phyloP scores from a whole-genome alignment of 768 basidiomycete species.

The Boletus sensibilis region DNA sequence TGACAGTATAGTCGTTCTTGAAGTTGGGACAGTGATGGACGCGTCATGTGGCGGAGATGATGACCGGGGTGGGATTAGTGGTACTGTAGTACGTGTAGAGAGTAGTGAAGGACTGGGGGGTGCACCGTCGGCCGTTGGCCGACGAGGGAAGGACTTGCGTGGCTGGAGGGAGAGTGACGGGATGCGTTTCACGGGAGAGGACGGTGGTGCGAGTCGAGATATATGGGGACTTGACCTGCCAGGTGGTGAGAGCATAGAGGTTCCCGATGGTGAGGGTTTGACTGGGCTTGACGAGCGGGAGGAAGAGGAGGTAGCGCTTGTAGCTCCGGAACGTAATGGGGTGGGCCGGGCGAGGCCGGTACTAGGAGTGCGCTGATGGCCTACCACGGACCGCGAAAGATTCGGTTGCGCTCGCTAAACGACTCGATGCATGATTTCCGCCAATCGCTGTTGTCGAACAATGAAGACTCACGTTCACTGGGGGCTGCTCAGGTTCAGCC shows the following conservation, averaged over 20 bases:
- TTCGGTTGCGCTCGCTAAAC: conserved; percentile 28
- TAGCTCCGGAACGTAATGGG: conserved; percentile 38
- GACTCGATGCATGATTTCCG: not conserved
- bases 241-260: conserved; percentile 31
- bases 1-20: conserved; percentile 42
- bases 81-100: conserved; percentile 27
- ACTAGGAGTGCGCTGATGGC: conserved; percentile 66
- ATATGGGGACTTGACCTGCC: conserved; percentile 25
- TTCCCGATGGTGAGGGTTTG: conserved; percentile 37
- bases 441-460: not conserved
- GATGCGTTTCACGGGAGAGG: conserved; percentile 60
- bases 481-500: conserved; percentile 25
- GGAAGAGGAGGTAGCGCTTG: conserved; percentile 41
- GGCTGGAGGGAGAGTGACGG: conserved; percentile 47
- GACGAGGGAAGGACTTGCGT: conserved; percentile 50
- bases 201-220: conserved; percentile 34
- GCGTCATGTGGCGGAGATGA: conserved; percentile 26
- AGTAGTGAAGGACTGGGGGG: conserved; percentile 30
- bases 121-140: conserved; percentile 38
- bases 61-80: conserved; percentile 1
- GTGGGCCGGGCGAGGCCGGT: conserved; percentile 41
- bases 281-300: conserved; percentile 67
- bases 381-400: conserved; percentile 34
- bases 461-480: conserved; percentile 24
- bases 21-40: conserved; percentile 12